Base-by-base conservation (phyloP, 2,329 filamentous ascomycete genomes). In the Calonectria montana region DNA sequence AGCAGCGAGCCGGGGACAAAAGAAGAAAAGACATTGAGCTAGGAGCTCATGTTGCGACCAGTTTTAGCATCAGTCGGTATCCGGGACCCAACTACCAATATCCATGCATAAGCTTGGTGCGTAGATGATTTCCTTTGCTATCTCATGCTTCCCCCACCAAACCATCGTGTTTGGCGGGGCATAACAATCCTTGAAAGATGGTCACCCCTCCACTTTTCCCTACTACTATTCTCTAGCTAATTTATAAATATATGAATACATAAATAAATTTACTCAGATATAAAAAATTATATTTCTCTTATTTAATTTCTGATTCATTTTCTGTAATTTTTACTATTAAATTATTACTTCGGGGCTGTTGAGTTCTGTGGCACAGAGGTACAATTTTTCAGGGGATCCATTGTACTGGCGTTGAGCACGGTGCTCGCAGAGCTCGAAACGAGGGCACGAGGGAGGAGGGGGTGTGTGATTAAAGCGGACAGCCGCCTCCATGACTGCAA, bases 131-230 rank as follows among this genome's bases (percentile, higher is more conserved):
- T 23, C 27, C 35, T 64, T 31, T 65, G 73, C 68, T 67, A 55
- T 62, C 65, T 65, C 71, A 71, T 69, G 75, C 53, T 65, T 74
- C 76, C 76, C 70, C 71, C 53, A 57, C 53, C 31, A 57, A 57
- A 39, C n/a, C 55, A 77, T 71, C 75, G 47, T 71, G 55, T 63
- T 71, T 69, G 66, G 75, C 74, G 75, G 76, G 76, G 75, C 31
- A 5, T 31, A 31, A 31, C 29, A 31, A 31, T 31, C 29, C 29
- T 31, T 31, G 29, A 2, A 31, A 9, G 29, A 31, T 31, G 5
- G 29, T 31, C 29, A 5, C 29, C 9, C 29, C 9, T 5, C 9
- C 5, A 31, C 29, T 31, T 31, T 9, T 31, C 9, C 29, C 1
- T n/a, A n/a, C n/a, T n/a, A n/a, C n/a, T n/a, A n/a, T n/a, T n/a